phyloP scores from a whole-genome alignment of 1,284 basidiomycete species.

The Ceratobasidium sp. region DNA sequence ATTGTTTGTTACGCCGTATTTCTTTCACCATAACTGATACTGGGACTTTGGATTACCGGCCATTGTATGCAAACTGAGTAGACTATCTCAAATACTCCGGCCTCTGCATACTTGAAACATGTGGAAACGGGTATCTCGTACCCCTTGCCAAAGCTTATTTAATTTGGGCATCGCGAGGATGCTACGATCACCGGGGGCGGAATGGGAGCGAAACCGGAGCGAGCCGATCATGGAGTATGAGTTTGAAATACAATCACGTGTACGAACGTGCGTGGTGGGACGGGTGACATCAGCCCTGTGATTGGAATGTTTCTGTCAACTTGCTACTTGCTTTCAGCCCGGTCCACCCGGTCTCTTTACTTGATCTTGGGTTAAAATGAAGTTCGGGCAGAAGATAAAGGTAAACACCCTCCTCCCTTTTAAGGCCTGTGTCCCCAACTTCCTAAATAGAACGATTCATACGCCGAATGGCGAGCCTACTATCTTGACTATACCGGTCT shows the following conservation, averaged over 20 bases:
- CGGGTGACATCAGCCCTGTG: constrained; percentile 33
- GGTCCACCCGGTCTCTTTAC: neutral
- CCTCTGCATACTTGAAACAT: too few species aligned
- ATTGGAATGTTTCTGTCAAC: constrained; percentile 4
- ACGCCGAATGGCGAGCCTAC: constrained; percentile 87
- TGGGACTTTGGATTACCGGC: too few species aligned
- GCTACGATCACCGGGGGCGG: too few species aligned
- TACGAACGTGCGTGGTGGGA: constrained; percentile 29
- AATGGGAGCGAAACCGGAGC: too few species aligned
- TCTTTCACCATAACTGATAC: too few species aligned
- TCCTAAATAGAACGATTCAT: constrained; percentile 70
- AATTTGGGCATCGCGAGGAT: too few species aligned
- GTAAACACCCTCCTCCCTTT: constrained; percentile 55
- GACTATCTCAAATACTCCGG: too few species aligned
- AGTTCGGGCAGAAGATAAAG: constrained; percentile 87
- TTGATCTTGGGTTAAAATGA: constrained; percentile 58
- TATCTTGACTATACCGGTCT: constrained; percentile 89
- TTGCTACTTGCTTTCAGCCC: neutral
- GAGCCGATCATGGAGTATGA: neutral
- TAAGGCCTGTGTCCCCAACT: constrained; percentile 28
- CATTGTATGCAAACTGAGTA: too few species aligned
- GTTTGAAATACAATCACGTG: constrained; percentile 20
- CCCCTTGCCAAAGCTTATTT: too few species aligned
- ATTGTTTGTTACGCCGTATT: too few species aligned
- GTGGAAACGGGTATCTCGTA: too few species aligned